Conservation (phyloP, 2,329 filamentous ascomycete species). For the Aspergillus uvarum region DNA sequence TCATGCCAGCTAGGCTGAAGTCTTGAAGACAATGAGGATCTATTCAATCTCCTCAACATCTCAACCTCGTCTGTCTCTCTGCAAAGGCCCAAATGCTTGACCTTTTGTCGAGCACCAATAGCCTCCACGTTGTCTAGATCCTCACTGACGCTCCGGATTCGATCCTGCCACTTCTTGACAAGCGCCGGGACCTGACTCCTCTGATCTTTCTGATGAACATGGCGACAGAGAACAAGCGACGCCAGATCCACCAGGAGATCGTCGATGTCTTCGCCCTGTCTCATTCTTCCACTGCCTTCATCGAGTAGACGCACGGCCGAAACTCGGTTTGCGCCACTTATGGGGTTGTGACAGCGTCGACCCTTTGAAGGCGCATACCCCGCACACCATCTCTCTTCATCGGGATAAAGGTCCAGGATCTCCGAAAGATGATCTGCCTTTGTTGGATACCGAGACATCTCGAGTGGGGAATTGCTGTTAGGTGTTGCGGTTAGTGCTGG, state of each 20-base stretch:
- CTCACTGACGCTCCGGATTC: neutral
- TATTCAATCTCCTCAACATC: neutral
- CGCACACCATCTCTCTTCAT: constrained; percentile 18
- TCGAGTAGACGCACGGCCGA: constrained; percentile 16
- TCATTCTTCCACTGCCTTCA: constrained; percentile 16
- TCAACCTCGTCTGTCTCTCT: neutral
- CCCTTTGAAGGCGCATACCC: constrained; percentile 18
- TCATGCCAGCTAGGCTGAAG: neutral
- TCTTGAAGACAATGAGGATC: no score
- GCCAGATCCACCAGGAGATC: constrained; percentile 22
- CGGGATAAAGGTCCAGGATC: constrained; percentile 21
- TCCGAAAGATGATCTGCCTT: constrained; percentile 12
- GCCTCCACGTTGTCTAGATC: neutral
- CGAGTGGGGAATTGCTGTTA: neutral
- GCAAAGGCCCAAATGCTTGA: neutral
- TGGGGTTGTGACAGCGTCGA: constrained; percentile 17
- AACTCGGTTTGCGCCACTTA: constrained; percentile 14
- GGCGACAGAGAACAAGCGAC: constrained; percentile 23
- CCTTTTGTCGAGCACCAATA: neutral
- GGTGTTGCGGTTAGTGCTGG: neutral
- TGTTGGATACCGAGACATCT: neutral
- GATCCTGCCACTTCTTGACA: constrained; percentile 10
- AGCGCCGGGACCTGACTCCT: constrained; percentile 16
- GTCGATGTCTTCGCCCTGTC: constrained; percentile 13
- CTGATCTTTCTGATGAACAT: constrained; percentile 15